Percentiles rank a stretch among this genome's conserved stretches.
Conservation (phyloP, 495 filamentous ascomycete genomes). For the Penicillium fimorum region DNA sequence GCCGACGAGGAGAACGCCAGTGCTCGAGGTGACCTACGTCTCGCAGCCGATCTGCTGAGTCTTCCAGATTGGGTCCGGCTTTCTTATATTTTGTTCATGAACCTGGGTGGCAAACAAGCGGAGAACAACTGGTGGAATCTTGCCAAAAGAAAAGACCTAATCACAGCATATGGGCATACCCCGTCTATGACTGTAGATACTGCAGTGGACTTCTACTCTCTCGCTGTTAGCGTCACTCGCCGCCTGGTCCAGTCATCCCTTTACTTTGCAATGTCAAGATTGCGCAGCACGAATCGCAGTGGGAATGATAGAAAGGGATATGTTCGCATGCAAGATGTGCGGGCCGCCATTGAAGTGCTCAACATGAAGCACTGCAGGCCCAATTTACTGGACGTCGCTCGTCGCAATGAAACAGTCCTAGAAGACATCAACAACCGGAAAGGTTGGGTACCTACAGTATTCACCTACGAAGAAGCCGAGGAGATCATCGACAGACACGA, state of each 20-base stretch:
- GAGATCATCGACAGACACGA: constrained; percentile 36
- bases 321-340: constrained; percentile 61
- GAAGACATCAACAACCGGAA: constrained; percentile 40
- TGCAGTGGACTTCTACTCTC: constrained; percentile 69
- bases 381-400: constrained; percentile 60
- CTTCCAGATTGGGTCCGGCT: constrained; percentile 61
- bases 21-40: constrained; percentile 35
- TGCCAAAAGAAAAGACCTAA: constrained; percentile 22
- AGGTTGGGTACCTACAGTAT: constrained; percentile 21
- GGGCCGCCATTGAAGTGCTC: constrained; percentile 56
- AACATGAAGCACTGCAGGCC: constrained; percentile 36
- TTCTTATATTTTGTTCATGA: constrained; percentile 75
- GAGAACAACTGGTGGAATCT: constrained; percentile 67
- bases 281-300: constrained; percentile 42
- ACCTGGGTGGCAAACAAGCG: constrained; percentile 48
- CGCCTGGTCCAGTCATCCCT: constrained; percentile 65
- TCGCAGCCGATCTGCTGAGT: constrained; percentile 57
- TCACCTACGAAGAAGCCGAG: constrained; percentile 56
- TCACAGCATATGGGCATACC: constrained; percentile 32
- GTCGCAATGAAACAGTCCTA: constrained; percentile 59
- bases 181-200: constrained; percentile 69
- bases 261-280: constrained; percentile 61
- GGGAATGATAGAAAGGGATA: constrained; percentile 31
- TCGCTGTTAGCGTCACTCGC: constrained; percentile 63
- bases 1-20: constrained; percentile 24